Evolutionary conservation across 805 yeast species (phyloP), one percentile per base, ranked within the genome.

Genomic region (Saccharomycopsis guyanensis): DNA sequence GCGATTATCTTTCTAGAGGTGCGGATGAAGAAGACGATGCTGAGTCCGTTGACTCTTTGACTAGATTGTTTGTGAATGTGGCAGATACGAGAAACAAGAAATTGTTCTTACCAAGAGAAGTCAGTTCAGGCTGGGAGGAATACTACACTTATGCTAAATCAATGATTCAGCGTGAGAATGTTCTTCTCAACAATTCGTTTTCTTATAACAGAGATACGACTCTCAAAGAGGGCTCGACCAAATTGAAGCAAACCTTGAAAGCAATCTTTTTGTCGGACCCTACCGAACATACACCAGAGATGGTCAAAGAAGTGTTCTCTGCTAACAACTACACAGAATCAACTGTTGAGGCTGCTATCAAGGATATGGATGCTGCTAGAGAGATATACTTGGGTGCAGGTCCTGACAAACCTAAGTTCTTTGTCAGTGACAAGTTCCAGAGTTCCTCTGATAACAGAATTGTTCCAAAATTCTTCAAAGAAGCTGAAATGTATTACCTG

Each of bases 161-260:
- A 1, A 78, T 85, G 82, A 66, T 82, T 45, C 87, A 82, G 55
- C 75, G 83, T 45, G 89, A 85, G 54, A 73, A 73, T 23, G 4
- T 25, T 6, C 27, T 47, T 5, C 32, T 43, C 19, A 37, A 19
- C 16, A 22, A 13, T 4, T 35, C 50, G 10, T 49, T 49, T 23
- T 29, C 40, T 6, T 8, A 32, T 19, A 25, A 23, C 12, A 4
- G 34, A 5, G 12, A 43, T 13, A 32, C 33, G 2, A n/a, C n/a
- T 10, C 12, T 20, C n/a, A 13, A 35, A 12, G 22, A 5, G 7
- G 33, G 24, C 19, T 24, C 20, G 6, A 18, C 12, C 6, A 15
- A 19, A 19, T n/a, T 45, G 19, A 23, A 40, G 18, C 46, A 42
- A 38, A 29, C 31, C 19, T 56, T 77, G 32, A 75, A 73, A 54